Evolutionary conservation across 257 asterid species (phyloP).

Genomic region (Petunia secreta): DNA sequence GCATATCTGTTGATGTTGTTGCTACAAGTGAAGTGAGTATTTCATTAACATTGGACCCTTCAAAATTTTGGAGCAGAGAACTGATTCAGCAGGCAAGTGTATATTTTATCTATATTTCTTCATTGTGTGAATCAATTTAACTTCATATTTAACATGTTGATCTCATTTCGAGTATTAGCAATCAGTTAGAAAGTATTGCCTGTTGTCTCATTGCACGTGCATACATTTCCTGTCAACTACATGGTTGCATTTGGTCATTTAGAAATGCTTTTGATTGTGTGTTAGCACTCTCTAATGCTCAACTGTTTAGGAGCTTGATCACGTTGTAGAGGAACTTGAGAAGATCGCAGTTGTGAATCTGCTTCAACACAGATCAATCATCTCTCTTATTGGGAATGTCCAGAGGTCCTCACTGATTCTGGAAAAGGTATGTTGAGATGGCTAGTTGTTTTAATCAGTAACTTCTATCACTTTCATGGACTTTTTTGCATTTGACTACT

Average conservation of each 20-base stretch:
- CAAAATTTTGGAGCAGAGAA: conserved; percentile 96
- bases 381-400: conserved; percentile 78
- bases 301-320: conserved; percentile 63
- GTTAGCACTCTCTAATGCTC: not conserved
- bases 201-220: not conserved
- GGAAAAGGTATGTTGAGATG: conserved; percentile 49
- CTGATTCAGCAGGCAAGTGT: conserved; percentile 91
- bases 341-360: conserved; percentile 75
- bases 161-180: no score
- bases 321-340: conserved; percentile 69
- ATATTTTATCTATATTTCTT: conserved; percentile 24
- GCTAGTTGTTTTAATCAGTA: not conserved
- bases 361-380: conserved; percentile 68
- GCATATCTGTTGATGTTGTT: conserved; percentile 95
- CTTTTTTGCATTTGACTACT: not conserved
- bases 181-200: not conserved
- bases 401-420: conserved; percentile 70
- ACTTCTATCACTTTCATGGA: not conserved
- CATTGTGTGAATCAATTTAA: not conserved
- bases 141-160: no score
- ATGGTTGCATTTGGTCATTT: not conserved
- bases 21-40: conserved; percentile 97
- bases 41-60: conserved; percentile 89
- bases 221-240: not conserved
- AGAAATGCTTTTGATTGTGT: not conserved